A percentile compares a stretch with the other conserved stretches of the same genome.
These are phyloP conservation scores for Bidens hawaiensis DNA, from an alignment of 140 eudicot species.

Conservation along the genomic window DNA sequence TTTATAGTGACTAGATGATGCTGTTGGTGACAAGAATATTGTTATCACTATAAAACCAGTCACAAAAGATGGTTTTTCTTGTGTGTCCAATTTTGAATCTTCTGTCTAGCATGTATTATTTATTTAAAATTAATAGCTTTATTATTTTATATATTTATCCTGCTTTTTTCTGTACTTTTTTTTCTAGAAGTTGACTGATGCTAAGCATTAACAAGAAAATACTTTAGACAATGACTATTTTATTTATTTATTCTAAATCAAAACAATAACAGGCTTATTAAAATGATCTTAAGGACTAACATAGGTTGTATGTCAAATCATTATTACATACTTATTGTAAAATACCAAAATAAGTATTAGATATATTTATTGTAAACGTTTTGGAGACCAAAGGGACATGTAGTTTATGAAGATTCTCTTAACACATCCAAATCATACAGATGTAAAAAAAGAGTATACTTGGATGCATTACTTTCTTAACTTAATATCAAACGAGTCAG, in stretches of 20 bases:
- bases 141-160: not conserved
- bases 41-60: not conserved
- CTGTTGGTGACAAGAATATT: no score
- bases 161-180: not conserved
- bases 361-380: not conserved
- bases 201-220: constrained; percentile 19
- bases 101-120: not conserved
- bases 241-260: not conserved
- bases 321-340: constrained; percentile 1
- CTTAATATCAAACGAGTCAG: constrained; percentile 14
- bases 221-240: constrained; percentile 9
- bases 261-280: constrained; percentile 8
- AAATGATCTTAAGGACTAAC: constrained; percentile 4
- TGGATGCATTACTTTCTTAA: not conserved
- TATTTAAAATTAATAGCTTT: no score
- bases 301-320: constrained; percentile 13
- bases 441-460: not conserved
- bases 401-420: not conserved
- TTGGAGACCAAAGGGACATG: constrained; percentile 3
- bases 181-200: constrained; percentile 11
- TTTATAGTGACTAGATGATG: no score
- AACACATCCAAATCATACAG: not conserved
- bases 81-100: not conserved
- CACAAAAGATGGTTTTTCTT: not conserved
- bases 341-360: not conserved